Conservation (phyloP, 2,329 filamentous ascomycete species). For the Colletotrichum sp. region DNA sequence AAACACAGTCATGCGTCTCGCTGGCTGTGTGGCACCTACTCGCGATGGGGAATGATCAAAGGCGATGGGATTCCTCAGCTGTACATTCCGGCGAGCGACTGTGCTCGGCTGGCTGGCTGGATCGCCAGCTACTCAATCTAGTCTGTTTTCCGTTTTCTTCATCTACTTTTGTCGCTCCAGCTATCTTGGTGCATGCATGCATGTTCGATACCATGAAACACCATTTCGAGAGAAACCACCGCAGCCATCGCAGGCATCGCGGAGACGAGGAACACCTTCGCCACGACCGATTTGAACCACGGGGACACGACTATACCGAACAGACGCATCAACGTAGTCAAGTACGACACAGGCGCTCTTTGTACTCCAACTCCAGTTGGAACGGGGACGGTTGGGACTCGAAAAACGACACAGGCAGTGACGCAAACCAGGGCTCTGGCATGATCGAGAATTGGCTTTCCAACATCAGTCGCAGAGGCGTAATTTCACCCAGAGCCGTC, state of each 20-base stretch:
- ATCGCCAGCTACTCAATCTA: neutral
- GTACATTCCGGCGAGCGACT: neutral
- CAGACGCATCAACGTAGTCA: neutral
- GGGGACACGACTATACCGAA: neutral
- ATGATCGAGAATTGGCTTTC: constrained; percentile 12
- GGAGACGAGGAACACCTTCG: neutral
- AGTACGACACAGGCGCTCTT: neutral
- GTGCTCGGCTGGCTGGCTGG: neutral
- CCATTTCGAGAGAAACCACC: neutral
- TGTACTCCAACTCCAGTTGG: neutral
- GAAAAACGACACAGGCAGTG: neutral
- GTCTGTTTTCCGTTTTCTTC: neutral
- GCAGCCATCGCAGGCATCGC: neutral
- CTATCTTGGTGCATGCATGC: neutral
- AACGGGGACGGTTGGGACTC: neutral
- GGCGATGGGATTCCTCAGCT: neutral
- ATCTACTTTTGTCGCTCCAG: neutral
- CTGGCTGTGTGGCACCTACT: neutral
- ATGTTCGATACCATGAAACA: neutral
- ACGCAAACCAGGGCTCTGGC: neutral
- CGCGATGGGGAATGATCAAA: neutral
- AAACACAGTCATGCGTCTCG: neutral
- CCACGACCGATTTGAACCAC: neutral
- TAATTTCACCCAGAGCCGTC: neutral
- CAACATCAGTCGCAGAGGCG: neutral